phyloP scores from a whole-genome alignment of 2,329 filamentous ascomycete genomes.

The Aphanoascus verrucosus region DNA sequence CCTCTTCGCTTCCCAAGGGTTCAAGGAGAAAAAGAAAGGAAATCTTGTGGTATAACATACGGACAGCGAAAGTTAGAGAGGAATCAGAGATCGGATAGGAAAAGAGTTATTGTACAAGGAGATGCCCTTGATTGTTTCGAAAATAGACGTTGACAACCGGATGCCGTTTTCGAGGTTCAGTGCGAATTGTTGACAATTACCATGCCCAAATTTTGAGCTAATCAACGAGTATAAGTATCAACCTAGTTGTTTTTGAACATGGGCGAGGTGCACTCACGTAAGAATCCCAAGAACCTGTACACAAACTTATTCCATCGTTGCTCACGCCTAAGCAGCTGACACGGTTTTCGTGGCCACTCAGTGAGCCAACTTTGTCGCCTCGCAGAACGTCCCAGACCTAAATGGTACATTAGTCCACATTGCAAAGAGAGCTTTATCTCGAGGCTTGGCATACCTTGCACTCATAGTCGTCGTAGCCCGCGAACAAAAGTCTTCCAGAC shows the following conservation, averaged over 20 bases:
- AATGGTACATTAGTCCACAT: constrained; percentile 20
- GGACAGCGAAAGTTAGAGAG: neutral
- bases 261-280: constrained; percentile 55
- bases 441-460: constrained; percentile 67
- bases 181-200: constrained; percentile 33
- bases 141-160: neutral
- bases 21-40: neutral
- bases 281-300: constrained; percentile 98
- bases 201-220: constrained; percentile 85
- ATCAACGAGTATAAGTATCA: constrained; percentile 11
- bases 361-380: constrained; percentile 90
- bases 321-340: constrained; percentile 98
- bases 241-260: constrained; percentile 3
- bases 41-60: neutral
- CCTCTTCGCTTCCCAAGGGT: constrained; percentile 6
- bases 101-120: constrained; percentile 9
- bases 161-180: neutral
- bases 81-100: neutral
- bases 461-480: constrained; percentile 97
- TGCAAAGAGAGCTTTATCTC: neutral
- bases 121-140: constrained; percentile 5
- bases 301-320: constrained; percentile 97
- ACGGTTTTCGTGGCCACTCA: constrained; percentile 96
- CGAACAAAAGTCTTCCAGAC: constrained; percentile 86
- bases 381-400: constrained; percentile 97